Base-by-base conservation (phyloP, 192 early-diverging fungal genomes). In the Haplosporangium gracile region DNA sequence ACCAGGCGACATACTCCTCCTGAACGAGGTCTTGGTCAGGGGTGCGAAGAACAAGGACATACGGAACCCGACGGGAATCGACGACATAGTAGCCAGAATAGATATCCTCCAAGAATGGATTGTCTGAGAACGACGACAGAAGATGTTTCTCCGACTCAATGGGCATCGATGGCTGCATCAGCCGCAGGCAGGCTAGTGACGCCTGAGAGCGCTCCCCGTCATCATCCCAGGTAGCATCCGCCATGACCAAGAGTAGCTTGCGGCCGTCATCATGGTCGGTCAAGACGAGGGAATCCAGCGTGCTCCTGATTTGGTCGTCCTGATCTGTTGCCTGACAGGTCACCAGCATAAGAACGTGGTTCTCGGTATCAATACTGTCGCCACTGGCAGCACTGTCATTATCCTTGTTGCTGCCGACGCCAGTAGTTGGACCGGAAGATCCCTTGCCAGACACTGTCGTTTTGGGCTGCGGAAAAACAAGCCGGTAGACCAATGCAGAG, bases 321-420 rank as follows among this genome's bases (percentile, higher is more conserved):
- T 94, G 90, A 57, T 95, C 95, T 89, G 97, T 95, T 11, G 97
- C 97, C 87, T 96, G 97, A 88, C 95, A 96, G 0, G 95, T 95
- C 10, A 99, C 95, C 71, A 97, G 88, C 84, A 97, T 93, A 80
- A 96, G 85, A 76, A 94, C 86, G 16, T 73, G 73, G 10, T 6
- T 72, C 13, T 71, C 43, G 15, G 29, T 20, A 20, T 34, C 34
- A 10, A 39, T 40, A 32, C 39, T 70, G 69, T n/a, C 39, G 22
- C 20, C 39, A 2, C 39, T 70, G 36, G 2, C 38, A 42, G 20
- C 39, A 18, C 24, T 70, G 69, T 70, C 24, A 5, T 39, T 20
- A 3, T 40, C 42, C 32, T 22, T 70, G 32, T 42, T 70, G 22
- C 34, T 8, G 69, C 4, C 9, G 26, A 29, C 60, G 2, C 29